phyloP scores from a whole-genome alignment of 192 early-diverging fungal genomes.

The Backusella macrospora region DNA sequence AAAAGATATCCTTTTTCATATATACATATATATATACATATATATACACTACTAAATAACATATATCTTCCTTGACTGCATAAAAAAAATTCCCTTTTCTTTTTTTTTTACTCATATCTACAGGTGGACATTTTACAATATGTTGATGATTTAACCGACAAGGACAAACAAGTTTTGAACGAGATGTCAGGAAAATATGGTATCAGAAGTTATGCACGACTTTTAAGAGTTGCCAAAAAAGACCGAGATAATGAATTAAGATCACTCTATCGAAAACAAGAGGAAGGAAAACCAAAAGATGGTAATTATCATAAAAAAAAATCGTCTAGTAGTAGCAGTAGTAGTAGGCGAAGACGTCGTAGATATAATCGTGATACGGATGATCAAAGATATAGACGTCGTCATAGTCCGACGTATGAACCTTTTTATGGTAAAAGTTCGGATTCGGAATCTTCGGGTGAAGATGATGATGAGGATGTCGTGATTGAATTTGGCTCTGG shows the following conservation, averaged over 20 bases:
- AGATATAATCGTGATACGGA: conserved; percentile 10
- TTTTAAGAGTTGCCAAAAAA: conserved; percentile 43
- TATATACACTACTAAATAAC: not conserved
- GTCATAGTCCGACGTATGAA: conserved; percentile 45
- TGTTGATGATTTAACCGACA: conserved; percentile 46
- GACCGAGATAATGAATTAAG: conserved; percentile 42
- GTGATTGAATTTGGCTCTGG: conserved; percentile 45
- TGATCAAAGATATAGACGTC: conserved; percentile 5
- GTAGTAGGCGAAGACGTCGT: conserved; percentile 9
- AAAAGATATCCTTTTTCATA: conserved; percentile 46
- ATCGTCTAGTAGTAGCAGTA: not conserved
- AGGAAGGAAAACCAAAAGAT: conserved; percentile 22
- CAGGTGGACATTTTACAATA: conserved; percentile 46
- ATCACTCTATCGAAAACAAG: conserved; percentile 32
- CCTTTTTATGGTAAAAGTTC: conserved; percentile 31
- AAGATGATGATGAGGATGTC: conserved; percentile 27
- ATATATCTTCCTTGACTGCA: conserved; percentile 26
- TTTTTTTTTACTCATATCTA: conserved; percentile 4
- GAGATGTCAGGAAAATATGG: conserved; percentile 49
- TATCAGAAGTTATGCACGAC: conserved; percentile 43
- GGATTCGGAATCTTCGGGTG: conserved; percentile 29
- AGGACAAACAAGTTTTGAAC: conserved; percentile 46
- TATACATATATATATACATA: not conserved
- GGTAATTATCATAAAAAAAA: not conserved
- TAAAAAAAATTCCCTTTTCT: too few relatives aligned